Evolutionary conservation across 768 basidiomycete genomes (phyloP).

Genomic region (Gloeophyllum trabeum): DNA sequence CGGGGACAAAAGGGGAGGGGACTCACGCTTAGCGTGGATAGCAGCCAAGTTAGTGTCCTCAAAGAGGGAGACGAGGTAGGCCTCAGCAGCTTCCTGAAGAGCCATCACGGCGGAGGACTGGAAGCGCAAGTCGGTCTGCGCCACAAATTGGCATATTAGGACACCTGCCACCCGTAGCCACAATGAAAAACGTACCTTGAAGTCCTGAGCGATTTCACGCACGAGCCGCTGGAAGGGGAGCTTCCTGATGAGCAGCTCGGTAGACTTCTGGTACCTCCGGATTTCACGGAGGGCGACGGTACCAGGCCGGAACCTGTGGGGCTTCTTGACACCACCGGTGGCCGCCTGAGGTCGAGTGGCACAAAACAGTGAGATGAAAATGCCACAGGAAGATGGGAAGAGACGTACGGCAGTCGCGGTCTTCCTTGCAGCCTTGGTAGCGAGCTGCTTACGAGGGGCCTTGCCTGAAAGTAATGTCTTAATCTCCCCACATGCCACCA

Average conservation of each 20-base stretch:
- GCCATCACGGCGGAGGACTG: slow-evolving; percentile 94
- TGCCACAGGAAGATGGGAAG: slow-evolving; percentile 9
- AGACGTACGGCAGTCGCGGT: slow-evolving; percentile 55
- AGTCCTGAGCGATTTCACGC: slow-evolving; percentile 93
- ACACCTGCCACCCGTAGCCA: too few relatives aligned
- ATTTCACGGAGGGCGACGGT: slow-evolving; percentile 99
- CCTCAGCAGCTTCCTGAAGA: slow-evolving; percentile 87
- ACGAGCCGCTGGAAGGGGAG: slow-evolving; percentile 98
- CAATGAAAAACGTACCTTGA: slow-evolving; percentile 68
- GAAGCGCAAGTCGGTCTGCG: slow-evolving; percentile 84
- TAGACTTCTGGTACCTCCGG: slow-evolving; percentile 96
- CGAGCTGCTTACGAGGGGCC: slow-evolving; percentile 89
- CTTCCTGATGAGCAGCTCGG: slow-evolving; percentile 98
- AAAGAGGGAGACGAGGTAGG: slow-evolving; percentile 78
- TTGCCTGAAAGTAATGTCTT: too few relatives aligned
- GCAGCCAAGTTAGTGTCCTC: slow-evolving; percentile 89
- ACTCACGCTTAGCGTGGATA: slow-evolving; percentile 74
- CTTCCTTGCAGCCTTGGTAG: slow-evolving; percentile 92
- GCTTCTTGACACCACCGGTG: slow-evolving; percentile 99
- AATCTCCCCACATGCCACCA: too few relatives aligned
- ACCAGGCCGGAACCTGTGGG: slow-evolving; percentile 93
- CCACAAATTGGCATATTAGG: slow-evolving; percentile 5
- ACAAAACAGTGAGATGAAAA: slow-evolving; percentile 15
- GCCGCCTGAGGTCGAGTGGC: slow-evolving; percentile 35
- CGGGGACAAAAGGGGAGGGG: not conserved